Evolutionary conservation across 352 stramenopile species (phyloP), one percentile per base, ranked within the genome.

Genomic region (Globisporangium acanthophoron): DNA sequence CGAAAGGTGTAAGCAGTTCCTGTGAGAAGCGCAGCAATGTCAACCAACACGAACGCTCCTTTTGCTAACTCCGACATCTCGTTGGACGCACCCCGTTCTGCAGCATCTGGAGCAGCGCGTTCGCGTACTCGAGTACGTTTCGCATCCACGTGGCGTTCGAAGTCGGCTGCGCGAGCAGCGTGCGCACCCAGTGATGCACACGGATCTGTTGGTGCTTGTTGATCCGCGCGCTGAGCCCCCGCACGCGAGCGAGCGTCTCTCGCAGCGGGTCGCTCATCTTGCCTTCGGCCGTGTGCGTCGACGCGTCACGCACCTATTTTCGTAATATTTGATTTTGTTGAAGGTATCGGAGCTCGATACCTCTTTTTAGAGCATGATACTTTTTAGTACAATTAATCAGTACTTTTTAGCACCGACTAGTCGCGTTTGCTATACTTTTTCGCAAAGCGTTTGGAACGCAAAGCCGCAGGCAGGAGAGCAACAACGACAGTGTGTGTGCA

Each of bases 171-270:
- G 74, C 69, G 7, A 73, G 69, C 24, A 88, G 71, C 55, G 84
- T 86, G 3, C 64, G 62, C 41, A 87, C 55, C 76, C 78, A 90
- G 52, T 84, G 76, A 13, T 47, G 67, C 52, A 88, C 56, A 45
- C 78, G 78, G 56, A 88, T 85, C 24, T 78, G 73, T 65, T 86
- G 66, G 59, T 88, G 76, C n/a, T 82, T 83, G 52, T 56, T 70
- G 18, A 53, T 16, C 3, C 29, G 59, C 8, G 49, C 50, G 43
- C 65, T 80, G 15, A 87, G 65, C 35, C 72, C 73, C 27, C 76
- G 69, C n/a, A 81, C 67, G n/a, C 54, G 66, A 43, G 63, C 58
- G 0, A 90, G 61, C 20, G 69, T 64, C 6, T 72, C 56, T 9
- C 68, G 66, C 13, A 87, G 50, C 6, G 66, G 47, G 13, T 80